Evolutionary conservation across 768 basidiomycete genomes (phyloP).

Genomic region (Suillus americanus): DNA sequence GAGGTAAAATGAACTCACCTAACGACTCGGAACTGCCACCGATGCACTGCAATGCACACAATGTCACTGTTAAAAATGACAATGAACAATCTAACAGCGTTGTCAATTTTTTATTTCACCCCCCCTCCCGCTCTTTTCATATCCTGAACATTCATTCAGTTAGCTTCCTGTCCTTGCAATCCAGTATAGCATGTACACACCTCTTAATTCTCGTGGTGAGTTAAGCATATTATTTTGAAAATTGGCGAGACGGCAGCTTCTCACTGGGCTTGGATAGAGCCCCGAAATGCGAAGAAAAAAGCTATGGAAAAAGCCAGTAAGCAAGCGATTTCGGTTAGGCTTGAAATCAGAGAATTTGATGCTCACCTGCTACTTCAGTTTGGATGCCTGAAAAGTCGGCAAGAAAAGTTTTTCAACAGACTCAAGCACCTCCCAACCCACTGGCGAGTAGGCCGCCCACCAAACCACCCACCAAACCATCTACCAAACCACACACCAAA

Average conservation of each 20-base stretch:
- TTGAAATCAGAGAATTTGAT: background rate
- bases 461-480: too few species aligned
- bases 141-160: background rate
- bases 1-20: too few species aligned
- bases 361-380: background rate
- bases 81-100: too few species aligned
- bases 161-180: background rate
- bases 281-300: background rate
- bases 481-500: too few species aligned
- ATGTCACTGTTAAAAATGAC: too few species aligned
- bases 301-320: background rate
- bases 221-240: too few species aligned
- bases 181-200: background rate
- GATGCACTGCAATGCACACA: too few species aligned
- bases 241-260: too few species aligned
- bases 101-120: background rate
- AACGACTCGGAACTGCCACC: too few species aligned
- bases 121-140: background rate
- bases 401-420: background rate
- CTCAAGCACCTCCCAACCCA: too few species aligned
- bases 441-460: too few species aligned
- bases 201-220: background rate
- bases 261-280: too few species aligned
- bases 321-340: background rate
- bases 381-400: background rate